phyloP scores from a whole-genome alignment of 1,284 basidiomycete species.

The Hortiboletus rubellus region DNA sequence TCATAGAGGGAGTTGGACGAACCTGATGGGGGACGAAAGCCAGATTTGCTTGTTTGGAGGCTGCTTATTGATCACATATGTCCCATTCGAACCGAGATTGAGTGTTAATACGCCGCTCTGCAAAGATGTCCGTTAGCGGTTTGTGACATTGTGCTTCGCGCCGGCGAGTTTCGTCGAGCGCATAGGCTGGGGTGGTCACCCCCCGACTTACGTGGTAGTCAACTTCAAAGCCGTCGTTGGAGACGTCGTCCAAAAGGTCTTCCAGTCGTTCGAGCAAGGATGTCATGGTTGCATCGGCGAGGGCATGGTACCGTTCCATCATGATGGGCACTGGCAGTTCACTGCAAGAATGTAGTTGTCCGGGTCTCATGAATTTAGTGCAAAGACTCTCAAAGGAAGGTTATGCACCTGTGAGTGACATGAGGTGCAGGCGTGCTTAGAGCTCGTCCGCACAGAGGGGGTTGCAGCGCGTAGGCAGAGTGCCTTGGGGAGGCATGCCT shows the following conservation, averaged over 20 bases:
- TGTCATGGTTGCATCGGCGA: conserved; percentile 86
- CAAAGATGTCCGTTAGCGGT: conserved; percentile 14
- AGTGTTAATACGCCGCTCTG: conserved; percentile 92
- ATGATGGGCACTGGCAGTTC: conserved; percentile 42
- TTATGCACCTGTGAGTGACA: conserved; percentile 44
- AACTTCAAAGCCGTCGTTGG: conserved; percentile 72
- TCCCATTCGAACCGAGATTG: conserved; percentile 78
- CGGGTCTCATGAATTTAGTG: neutral
- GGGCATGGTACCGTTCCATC: conserved; percentile 69
- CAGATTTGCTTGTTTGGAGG: conserved; percentile 99
- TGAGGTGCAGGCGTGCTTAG: conserved; percentile 51
- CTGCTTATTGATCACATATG: conserved; percentile 99
- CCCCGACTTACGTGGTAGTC: conserved; percentile 83
- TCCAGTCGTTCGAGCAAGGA: conserved; percentile 80
- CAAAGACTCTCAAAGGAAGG: neutral
- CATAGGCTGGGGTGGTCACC: neutral
- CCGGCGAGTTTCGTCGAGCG: conserved; percentile 12
- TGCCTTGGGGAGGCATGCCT: conserved; percentile 1
- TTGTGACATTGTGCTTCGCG: neutral
- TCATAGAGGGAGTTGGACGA: conserved; percentile 17
- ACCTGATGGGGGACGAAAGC: conserved; percentile 91
- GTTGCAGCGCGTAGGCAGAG: neutral
- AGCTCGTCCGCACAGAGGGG: conserved; percentile 27
- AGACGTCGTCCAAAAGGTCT: conserved; percentile 64
- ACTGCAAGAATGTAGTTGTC: conserved; percentile 36